Evolutionary conservation across 805 yeast species (phyloP).

Genomic region (Kazachstania kunashirensis): DNA sequence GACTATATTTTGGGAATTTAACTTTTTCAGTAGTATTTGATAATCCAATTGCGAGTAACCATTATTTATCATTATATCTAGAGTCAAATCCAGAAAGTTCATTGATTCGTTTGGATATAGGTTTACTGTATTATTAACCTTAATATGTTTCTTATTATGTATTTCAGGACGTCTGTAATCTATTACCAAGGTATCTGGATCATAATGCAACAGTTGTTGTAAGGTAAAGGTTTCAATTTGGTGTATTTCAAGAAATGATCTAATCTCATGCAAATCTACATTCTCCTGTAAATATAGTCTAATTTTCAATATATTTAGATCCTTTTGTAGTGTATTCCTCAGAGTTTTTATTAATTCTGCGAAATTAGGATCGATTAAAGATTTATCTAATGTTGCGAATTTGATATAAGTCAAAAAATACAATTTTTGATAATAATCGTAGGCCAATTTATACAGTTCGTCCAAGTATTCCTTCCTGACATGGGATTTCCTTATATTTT

Average conservation of each 20-base stretch:
- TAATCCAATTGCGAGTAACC: no score
- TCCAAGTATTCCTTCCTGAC: neutral
- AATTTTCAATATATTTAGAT: neutral
- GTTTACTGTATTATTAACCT: no score
- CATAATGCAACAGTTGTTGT: no score
- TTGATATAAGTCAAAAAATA: neutral
- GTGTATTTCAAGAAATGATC: no score
- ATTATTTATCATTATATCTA: no score
- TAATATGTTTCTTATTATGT: no score
- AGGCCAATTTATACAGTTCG: constrained; percentile 1
- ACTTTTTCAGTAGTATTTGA: no score
- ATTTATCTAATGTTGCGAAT: neutral
- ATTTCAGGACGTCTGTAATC: no score
- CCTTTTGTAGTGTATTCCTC: neutral
- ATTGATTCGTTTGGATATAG: no score
- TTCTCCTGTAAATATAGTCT: neutral
- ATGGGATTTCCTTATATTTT: neutral
- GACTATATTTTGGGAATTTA: neutral
- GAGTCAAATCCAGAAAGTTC: no score
- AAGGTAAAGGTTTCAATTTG: no score
- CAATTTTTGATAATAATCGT: constrained; percentile 2
- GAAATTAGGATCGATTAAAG: neutral
- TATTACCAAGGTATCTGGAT: no score
- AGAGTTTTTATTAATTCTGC: neutral
- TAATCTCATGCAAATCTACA: neutral